Percentiles rank a stretch among this genome's conserved stretches.
phyloP scores from a whole-genome alignment of 2,329 filamentous ascomycete species.

The Neurospora crassa region DNA sequence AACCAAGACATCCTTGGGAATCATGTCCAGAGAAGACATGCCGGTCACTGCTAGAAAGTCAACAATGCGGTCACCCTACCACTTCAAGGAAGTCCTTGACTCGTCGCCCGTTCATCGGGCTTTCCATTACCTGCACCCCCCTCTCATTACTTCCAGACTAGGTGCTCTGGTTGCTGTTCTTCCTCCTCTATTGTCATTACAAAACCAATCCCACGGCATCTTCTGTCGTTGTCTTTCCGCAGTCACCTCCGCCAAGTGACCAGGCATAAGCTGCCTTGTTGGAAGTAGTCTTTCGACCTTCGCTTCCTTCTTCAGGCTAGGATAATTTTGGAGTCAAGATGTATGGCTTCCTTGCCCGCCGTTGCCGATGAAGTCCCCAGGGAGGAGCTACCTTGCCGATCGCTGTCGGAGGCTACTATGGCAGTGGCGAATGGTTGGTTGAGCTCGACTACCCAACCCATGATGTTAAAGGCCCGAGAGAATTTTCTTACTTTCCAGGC shows the following conservation, averaged over 20 bases:
- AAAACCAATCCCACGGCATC: background rate
- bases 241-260: background rate
- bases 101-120: background rate
- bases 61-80: background rate
- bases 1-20: background rate
- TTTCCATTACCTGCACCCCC: background rate
- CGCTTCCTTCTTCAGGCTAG: background rate
- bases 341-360: background rate
- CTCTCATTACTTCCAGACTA: background rate
- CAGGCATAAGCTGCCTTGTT: background rate
- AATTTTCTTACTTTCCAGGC: constrained; percentile 82
- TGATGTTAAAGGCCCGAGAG: constrained; percentile 76
- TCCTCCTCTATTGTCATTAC: background rate
- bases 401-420: constrained; percentile 93
- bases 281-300: background rate
- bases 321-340: background rate
- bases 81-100: background rate
- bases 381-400: constrained; percentile 49
- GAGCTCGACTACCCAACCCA: constrained; percentile 73
- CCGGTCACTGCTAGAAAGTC: background rate
- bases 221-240: background rate
- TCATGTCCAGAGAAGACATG: background rate
- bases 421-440: constrained; percentile 68
- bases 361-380: background rate
- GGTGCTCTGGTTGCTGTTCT: background rate